phyloP scores from a whole-genome alignment of 2,329 filamentous ascomycete genomes.

The Emmonsia crescens region DNA sequence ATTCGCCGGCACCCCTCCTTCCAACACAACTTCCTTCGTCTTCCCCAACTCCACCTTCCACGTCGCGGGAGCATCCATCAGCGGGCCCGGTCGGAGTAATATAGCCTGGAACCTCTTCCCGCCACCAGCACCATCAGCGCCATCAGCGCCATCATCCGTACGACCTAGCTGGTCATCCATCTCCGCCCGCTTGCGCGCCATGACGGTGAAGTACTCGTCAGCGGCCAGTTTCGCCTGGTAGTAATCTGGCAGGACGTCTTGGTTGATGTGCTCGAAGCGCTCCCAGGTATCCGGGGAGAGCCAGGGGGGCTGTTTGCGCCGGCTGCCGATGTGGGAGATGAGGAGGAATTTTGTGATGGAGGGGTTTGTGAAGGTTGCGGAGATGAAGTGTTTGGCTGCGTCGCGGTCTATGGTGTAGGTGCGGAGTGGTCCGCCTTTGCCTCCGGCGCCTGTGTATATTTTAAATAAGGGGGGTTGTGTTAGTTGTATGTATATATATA shows the following conservation, averaged over 20 bases:
- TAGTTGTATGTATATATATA: background rate
- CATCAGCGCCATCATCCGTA: background rate
- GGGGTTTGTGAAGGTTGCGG: conserved; percentile 35
- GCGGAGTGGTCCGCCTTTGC: conserved; percentile 41
- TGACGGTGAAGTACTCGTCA: conserved; percentile 44
- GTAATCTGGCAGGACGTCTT: conserved; percentile 41
- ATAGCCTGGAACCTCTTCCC: conserved; percentile 38
- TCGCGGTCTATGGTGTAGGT: conserved; percentile 45
- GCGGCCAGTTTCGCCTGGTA: conserved; percentile 45
- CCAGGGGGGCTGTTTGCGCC: conserved; percentile 40
- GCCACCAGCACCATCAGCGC: conserved; percentile 14
- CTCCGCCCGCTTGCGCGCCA: conserved; percentile 26
- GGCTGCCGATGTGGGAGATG: conserved; percentile 43
- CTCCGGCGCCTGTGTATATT: conserved; percentile 39
- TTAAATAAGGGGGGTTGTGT: background rate
- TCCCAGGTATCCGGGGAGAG: conserved; percentile 40
- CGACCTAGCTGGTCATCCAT: conserved; percentile 5
- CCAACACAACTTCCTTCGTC: conserved; percentile 19
- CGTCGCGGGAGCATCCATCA: conserved; percentile 39
- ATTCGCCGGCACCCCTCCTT: conserved; percentile 30
- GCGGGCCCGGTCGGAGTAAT: conserved; percentile 39
- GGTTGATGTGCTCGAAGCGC: conserved; percentile 36
- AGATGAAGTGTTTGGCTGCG: conserved; percentile 46
- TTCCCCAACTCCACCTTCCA: conserved; percentile 41
- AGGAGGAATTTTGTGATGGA: conserved; percentile 45